Conservation (phyloP, 345 rosid species). For the Ricinus communis region DNA sequence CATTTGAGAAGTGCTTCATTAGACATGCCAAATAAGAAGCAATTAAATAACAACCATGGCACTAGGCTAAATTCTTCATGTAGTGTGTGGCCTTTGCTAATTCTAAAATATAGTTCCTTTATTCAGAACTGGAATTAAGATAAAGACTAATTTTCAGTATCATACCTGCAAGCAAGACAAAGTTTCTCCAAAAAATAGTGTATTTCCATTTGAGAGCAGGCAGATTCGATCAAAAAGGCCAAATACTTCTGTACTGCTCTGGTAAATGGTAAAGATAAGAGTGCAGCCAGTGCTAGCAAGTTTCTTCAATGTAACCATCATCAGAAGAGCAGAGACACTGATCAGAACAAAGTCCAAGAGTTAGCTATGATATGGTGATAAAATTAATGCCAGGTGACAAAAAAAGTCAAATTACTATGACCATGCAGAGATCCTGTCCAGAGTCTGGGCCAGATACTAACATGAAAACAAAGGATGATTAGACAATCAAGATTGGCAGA, state of each 20-base stretch:
- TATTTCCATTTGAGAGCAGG: slow-evolving; percentile 95
- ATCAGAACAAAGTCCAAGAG: not conserved
- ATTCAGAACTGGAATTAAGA: slow-evolving; percentile 9
- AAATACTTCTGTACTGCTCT: slow-evolving; percentile 98
- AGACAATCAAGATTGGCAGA: not conserved
- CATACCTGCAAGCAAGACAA: slow-evolving; percentile 95
- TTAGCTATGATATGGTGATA: slow-evolving; percentile 9
- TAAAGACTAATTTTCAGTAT: not conserved
- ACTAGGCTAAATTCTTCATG: not conserved
- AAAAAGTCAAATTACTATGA: slow-evolving; percentile 3
- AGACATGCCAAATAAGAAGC: slow-evolving; percentile 14
- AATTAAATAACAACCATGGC: not conserved
- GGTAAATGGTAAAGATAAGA: slow-evolving; percentile 80
- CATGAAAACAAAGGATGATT: not conserved
- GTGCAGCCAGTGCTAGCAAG: slow-evolving; percentile 98
- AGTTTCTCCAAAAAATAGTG: slow-evolving; percentile 95
- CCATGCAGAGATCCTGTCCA: not conserved
- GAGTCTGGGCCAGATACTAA: not conserved
- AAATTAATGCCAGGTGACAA: slow-evolving; percentile 6
- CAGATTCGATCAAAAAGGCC: slow-evolving; percentile 98
- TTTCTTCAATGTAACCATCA: slow-evolving; percentile 99
- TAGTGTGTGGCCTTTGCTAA: not conserved
- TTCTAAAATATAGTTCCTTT: not conserved
- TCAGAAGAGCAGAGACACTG: slow-evolving; percentile 97
- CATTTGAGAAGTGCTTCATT: slow-evolving; percentile 95